Evolutionary conservation across 2,329 filamentous ascomycete genomes (phyloP).

Genomic region (Colletotrichum graminicola): DNA sequence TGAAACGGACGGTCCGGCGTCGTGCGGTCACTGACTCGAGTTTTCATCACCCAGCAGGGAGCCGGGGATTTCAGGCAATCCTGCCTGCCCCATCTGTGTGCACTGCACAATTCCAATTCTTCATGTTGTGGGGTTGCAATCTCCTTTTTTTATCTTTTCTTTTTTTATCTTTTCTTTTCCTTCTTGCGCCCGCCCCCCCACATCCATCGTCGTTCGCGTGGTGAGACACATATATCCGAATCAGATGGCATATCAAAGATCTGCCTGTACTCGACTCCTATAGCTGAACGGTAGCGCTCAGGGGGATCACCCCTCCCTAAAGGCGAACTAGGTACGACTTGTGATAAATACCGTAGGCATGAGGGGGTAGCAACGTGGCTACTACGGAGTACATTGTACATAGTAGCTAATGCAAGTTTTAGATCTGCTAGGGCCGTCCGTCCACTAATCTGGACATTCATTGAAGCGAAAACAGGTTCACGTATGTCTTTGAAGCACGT

Average conservation of each 20-base stretch:
- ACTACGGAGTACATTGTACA: no score
- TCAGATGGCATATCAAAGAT: neutral
- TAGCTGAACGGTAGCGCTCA: neutral
- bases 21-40: conserved; percentile 23
- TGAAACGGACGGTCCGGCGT: conserved; percentile 18
- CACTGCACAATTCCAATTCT: neutral
- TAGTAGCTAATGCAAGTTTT: neutral
- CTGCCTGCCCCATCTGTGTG: neutral
- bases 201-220: neutral
- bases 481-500: neutral
- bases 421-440: neutral
- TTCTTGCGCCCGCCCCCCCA: no score
- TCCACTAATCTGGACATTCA: neutral
- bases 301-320: neutral
- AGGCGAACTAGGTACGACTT: neutral
- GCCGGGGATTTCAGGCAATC: conserved; percentile 3
- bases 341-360: neutral
- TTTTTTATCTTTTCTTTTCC: neutral
- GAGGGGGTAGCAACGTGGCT: conserved; percentile 22
- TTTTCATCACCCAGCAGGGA: conserved; percentile 13
- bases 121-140: conserved; percentile 8
- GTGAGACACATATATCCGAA: neutral
- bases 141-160: neutral
- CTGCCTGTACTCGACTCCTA: neutral
- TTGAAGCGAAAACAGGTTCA: neutral